These are phyloP conservation scores for Smallanthus sonchifolius DNA, from an alignment of 129 eudicot genomes.

Conservation along the genomic window DNA sequence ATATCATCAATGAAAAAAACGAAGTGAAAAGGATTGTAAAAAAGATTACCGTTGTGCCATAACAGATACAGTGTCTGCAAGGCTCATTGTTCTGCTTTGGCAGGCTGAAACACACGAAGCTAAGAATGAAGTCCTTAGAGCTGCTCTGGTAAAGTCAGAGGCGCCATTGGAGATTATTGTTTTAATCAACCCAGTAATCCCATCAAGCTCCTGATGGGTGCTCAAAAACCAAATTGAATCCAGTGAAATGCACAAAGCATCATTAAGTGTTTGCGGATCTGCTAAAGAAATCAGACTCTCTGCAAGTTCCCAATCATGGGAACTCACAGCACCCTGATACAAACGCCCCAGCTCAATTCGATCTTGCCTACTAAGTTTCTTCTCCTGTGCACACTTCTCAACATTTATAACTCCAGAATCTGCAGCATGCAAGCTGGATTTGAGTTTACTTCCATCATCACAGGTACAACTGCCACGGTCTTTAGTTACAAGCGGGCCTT, in stretches of 20 bases:
- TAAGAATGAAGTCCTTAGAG: conserved; percentile 87
- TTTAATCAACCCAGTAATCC: conserved; percentile 70
- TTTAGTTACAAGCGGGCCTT: conserved; percentile 51
- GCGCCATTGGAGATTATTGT: conserved; percentile 82
- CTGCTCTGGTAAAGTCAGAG: conserved; percentile 89
- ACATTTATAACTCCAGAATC: conserved; percentile 38
- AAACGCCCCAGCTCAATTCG: conserved; percentile 81
- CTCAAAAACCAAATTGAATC: conserved; percentile 92
- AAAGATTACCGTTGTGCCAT: conserved; percentile 78
- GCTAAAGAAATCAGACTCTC: conserved; percentile 72
- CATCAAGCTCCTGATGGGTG: conserved; percentile 59
- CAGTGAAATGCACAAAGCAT: conserved; percentile 82
- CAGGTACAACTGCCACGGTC: conserved; percentile 43
- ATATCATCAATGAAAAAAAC: not conserved
- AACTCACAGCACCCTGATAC: conserved; percentile 90
- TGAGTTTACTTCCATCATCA: conserved; percentile 57
- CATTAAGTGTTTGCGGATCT: conserved; percentile 84
- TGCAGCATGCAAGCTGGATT: conserved; percentile 40
- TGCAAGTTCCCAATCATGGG: conserved; percentile 87
- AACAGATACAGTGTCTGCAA: conserved; percentile 82
- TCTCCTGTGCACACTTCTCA: conserved; percentile 42
- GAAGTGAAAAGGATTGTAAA: not conserved
- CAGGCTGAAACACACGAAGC: conserved; percentile 98
- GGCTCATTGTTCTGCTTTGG: conserved; percentile 85
- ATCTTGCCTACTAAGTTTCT: conserved; percentile 82